A percentile compares a stretch with the other conserved stretches of the same genome.
Conservation (phyloP, 768 basidiomycete genomes). For the Epithele typhae region DNA sequence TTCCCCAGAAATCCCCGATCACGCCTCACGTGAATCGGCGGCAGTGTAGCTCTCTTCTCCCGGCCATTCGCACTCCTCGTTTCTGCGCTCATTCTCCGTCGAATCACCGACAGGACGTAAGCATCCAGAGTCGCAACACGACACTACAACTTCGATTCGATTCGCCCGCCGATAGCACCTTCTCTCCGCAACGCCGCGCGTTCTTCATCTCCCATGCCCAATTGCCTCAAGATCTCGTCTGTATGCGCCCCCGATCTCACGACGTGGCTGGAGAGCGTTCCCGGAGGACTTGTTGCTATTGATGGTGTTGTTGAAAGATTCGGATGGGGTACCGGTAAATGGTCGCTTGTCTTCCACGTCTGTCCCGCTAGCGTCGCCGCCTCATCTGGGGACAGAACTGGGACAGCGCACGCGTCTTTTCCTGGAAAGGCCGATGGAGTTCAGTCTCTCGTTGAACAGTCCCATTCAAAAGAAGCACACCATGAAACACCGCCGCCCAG, state of each 20-base stretch:
- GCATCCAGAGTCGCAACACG: conserved; percentile 1
- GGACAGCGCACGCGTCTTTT: conserved; percentile 68
- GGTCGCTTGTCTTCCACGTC: not conserved
- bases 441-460: too few species aligned
- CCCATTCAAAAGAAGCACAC: conserved; percentile 29
- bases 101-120: conserved; percentile 8
- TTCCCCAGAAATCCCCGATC: conserved; percentile 1
- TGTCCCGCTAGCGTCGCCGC: conserved; percentile 40
- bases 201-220: conserved; percentile 8
- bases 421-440: conserved; percentile 33
- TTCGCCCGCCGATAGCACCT: conserved; percentile 11
- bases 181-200: conserved; percentile 1
- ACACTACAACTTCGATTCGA: too few species aligned
- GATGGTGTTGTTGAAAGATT: conserved; percentile 19
- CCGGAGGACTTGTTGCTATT: too few species aligned
- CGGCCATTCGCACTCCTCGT: too few species aligned
- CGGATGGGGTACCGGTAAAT: conserved; percentile 19
- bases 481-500: conserved; percentile 66
- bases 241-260: conserved; percentile 11
- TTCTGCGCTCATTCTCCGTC: too few species aligned
- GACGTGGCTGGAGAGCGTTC: too few species aligned
- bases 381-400: conserved; percentile 62
- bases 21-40: conserved; percentile 11
- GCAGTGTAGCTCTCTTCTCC: too few species aligned
- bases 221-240: conserved; percentile 15